A percentile compares a stretch with the other conserved stretches of the same genome.
phyloP scores from a whole-genome alignment of 768 basidiomycete genomes.

The Agrocybe chaxingu region DNA sequence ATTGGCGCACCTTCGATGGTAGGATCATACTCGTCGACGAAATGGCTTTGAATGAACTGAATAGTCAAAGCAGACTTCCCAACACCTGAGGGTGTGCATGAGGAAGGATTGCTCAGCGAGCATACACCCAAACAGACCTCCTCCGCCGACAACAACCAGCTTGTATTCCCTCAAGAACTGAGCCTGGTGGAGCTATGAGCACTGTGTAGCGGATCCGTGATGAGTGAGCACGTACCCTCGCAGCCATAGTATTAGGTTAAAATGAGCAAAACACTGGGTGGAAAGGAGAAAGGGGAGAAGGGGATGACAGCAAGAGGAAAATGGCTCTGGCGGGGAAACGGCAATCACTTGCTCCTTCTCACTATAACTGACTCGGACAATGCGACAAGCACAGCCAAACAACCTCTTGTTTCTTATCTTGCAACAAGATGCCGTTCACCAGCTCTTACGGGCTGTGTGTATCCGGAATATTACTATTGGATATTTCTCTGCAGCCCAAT shows the following conservation, averaged over 20 bases:
- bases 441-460: background rate
- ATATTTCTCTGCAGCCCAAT: no score
- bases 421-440: background rate
- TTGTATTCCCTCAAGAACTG: conserved; percentile 96
- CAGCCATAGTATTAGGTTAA: conserved; percentile 28
- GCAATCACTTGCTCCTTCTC: conserved; percentile 6
- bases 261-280: conserved; percentile 7
- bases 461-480: background rate
- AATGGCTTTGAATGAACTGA: conserved; percentile 96
- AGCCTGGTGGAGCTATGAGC: conserved; percentile 44
- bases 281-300: conserved; percentile 10
- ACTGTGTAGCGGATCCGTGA: conserved; percentile 2
- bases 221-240: conserved; percentile 27
- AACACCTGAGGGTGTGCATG: conserved; percentile 31
- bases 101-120: background rate
- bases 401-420: background rate
- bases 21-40: conserved; percentile 91
- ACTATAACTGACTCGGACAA: conserved; percentile 15
- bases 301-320: conserved; percentile 15
- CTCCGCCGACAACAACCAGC: conserved; percentile 97
- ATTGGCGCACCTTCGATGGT: conserved; percentile 78
- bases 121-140: conserved; percentile 49
- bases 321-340: conserved; percentile 14
- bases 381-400: conserved; percentile 19
- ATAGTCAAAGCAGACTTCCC: conserved; percentile 90